Percentiles rank a stretch among this genome's conserved stretches.
Conservation (phyloP, 2,329 filamentous ascomycete genomes). For the Proliferodiscus dingleyae region DNA sequence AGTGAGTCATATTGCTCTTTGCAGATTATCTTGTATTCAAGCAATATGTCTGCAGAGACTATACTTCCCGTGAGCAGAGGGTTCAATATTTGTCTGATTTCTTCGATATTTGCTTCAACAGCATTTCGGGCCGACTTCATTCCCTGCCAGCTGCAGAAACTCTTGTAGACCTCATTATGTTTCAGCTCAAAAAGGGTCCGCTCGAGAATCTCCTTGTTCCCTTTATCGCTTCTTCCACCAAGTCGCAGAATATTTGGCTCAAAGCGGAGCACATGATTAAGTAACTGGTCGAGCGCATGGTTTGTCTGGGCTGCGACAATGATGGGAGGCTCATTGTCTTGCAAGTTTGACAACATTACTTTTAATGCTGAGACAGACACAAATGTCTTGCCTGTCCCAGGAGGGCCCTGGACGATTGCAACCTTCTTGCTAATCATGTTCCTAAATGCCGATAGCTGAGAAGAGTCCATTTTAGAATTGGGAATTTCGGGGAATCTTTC, state of each 20-base stretch:
- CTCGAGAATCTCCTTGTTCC: conserved; percentile 56
- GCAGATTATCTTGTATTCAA: conserved; percentile 53
- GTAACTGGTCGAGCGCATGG: conserved; percentile 79
- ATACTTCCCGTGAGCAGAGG: conserved; percentile 40
- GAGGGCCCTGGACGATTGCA: conserved; percentile 79
- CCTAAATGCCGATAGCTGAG: conserved; percentile 64
- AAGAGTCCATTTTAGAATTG: conserved; percentile 56
- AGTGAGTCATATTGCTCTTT: conserved; percentile 60
- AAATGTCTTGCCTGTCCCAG: conserved; percentile 72
- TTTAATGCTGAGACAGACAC: conserved; percentile 70
- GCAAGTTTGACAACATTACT: conserved; percentile 57
- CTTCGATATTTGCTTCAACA: background rate
- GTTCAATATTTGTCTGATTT: conserved; percentile 10
- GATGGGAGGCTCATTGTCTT: conserved; percentile 57
- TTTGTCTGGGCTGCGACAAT: conserved; percentile 85
- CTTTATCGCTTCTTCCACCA: conserved; percentile 30
- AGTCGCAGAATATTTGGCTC: conserved; percentile 60
- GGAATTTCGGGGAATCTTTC: conserved; percentile 46
- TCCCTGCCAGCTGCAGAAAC: conserved; percentile 12
- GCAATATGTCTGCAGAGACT: conserved; percentile 51
- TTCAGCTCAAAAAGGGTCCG: conserved; percentile 63
- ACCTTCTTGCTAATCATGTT: conserved; percentile 68
- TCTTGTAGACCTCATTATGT: conserved; percentile 18
- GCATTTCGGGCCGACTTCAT: conserved; percentile 5
- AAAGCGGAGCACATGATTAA: conserved; percentile 44